phyloP scores from a whole-genome alignment of 768 basidiomycete species.

The Coprinellus micaceus region DNA sequence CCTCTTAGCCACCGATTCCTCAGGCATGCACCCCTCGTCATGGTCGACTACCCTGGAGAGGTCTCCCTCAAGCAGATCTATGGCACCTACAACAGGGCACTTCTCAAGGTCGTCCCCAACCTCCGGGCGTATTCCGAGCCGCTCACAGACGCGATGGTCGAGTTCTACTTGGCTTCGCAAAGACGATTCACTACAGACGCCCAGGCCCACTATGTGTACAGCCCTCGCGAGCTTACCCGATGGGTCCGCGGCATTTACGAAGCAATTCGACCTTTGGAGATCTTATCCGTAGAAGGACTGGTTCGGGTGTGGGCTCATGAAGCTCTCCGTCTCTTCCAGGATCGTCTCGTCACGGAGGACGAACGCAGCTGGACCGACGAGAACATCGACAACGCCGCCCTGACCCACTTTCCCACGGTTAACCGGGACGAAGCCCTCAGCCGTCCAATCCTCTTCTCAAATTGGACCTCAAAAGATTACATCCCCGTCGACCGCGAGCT shows the following conservation, averaged over 20 bases:
- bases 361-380: conserved; percentile 96
- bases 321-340: conserved; percentile 94
- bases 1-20: conserved; percentile 96
- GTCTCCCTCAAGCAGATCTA: conserved; percentile 97
- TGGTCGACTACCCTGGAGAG: conserved; percentile 99
- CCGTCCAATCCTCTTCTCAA: conserved; percentile 94
- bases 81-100: conserved; percentile 93
- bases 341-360: conserved; percentile 89
- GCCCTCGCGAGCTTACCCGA: conserved; percentile 95
- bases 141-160: conserved; percentile 96
- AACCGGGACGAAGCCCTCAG: conserved; percentile 79
- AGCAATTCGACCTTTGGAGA: conserved; percentile 90
- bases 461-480: conserved; percentile 98
- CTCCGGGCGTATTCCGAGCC: conserved; percentile 90
- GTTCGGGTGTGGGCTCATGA: conserved; percentile 99
- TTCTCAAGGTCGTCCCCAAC: conserved; percentile 93
- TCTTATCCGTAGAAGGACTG: conserved; percentile 90
- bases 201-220: conserved; percentile 99
- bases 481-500: conserved; percentile 91
- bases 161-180: conserved; percentile 92
- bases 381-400: conserved; percentile 76
- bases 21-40: conserved; percentile 93
- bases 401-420: conserved; percentile 92
- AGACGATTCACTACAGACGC: conserved; percentile 91
- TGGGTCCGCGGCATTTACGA: conserved; percentile 98